Evolutionary conservation across 2,329 filamentous ascomycete species (phyloP), one percentile per base, ranked within the genome.

Genomic region (Hypoxylon sp.): DNA sequence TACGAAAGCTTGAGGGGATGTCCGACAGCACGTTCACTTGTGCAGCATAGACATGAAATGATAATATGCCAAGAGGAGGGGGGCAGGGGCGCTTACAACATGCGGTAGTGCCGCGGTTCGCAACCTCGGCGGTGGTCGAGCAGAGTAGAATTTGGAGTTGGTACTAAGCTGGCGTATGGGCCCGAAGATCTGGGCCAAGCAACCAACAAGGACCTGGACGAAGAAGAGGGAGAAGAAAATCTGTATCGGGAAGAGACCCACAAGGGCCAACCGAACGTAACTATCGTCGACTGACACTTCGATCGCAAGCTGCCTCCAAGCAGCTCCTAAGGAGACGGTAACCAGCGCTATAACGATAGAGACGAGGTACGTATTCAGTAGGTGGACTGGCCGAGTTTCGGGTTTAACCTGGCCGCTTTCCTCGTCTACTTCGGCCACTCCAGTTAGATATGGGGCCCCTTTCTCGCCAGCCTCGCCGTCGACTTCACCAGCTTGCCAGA

Each of bases 211-310:
- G 74, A 93, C 91, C 77, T 94, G 91, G 21, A 84, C 89, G 75
- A 95, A 94, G 82, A 95, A 93, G 72, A 94, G 84, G 2, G 91
- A 92, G 81, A 94, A 93, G 83, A 94, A 93, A 63, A 93, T 83
- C 75, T 93, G 90, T 30, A 94, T 80, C 0, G 91, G 91, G 16
- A 87, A 87, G 37, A 94, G 80, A 2, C 83, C 83, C 9, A 93
- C 74, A 65, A 94, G 87, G 1, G 85, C 88, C 27, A 93, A 79
- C 0, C 91, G 89, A 19, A 81, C 78, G 73, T 86, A 92, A 65
- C 79, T 84, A 39, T 83, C 79, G 74, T 94, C 91, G 37, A 91
- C 86, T 1, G 85, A 84, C 11, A 89, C 83, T 76, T 93, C 88
- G 61, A 91, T 87, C 32, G 89, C 89, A 57, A 94, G 81, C 75